These are phyloP conservation scores for Cladosporium phlei DNA, from an alignment of 2,329 filamentous ascomycete species.

Conservation along the genomic window DNA sequence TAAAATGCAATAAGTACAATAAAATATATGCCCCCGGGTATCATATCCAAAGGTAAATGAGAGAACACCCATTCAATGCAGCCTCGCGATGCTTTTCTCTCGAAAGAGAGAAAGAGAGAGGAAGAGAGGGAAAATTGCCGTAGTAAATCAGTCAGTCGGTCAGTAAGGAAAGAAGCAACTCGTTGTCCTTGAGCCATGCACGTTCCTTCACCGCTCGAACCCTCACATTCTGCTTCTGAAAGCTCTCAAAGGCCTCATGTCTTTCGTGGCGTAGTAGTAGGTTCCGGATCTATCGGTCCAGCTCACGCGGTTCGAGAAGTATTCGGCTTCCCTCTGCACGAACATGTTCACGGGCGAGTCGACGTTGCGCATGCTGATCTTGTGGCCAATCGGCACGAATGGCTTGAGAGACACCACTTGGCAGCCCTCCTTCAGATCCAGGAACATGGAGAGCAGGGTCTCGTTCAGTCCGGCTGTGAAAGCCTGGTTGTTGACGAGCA, in stretches of 20 bases:
- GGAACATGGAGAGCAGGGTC: constrained; percentile 77
- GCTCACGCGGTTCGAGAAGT: constrained; percentile 69
- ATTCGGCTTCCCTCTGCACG: constrained; percentile 66
- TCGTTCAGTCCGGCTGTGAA: constrained; percentile 87
- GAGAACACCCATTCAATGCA: constrained; percentile 11
- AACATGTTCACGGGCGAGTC: constrained; percentile 79
- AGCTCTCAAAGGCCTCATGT: constrained; percentile 50
- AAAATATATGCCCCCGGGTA: constrained; percentile 5
- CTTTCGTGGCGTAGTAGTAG: constrained; percentile 85
- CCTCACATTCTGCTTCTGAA: constrained; percentile 35
- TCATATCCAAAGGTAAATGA: constrained; percentile 11
- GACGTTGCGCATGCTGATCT: constrained; percentile 66
- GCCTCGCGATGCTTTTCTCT: background rate
- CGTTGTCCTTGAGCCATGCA: too few relatives aligned
- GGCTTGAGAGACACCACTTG: constrained; percentile 88
- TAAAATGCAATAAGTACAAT: constrained; percentile 12
- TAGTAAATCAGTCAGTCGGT: background rate
- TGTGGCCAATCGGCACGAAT: constrained; percentile 77
- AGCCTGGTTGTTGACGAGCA: constrained; percentile 96
- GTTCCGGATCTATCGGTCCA: constrained; percentile 82
- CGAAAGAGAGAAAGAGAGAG: background rate
- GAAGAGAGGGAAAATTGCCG: background rate
- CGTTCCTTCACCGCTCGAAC: too few relatives aligned
- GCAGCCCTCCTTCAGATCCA: constrained; percentile 87
- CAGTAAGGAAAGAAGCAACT: too few relatives aligned